These are phyloP conservation scores for Daldinia sp. DNA, from an alignment of 2,329 filamentous ascomycete genomes.

Conservation along the genomic window DNA sequence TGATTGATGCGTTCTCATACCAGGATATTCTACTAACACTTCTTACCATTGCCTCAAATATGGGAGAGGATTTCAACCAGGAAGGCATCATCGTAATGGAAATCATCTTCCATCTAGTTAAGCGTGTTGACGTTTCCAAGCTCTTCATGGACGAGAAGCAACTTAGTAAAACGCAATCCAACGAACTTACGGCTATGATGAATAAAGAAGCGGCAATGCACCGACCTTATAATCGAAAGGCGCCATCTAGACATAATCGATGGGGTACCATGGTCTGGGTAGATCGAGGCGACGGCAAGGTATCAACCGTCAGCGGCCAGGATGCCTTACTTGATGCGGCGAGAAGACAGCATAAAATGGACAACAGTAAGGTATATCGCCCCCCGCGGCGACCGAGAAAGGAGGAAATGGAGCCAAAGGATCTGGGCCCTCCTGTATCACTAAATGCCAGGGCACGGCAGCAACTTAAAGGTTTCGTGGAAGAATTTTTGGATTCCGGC, in stretches of 20 bases:
- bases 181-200: conserved; percentile 78
- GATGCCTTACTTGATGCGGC: conserved; percentile 79
- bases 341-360: conserved; percentile 84
- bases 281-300: conserved; percentile 82
- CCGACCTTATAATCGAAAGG: conserved; percentile 76
- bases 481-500: conserved; percentile 92
- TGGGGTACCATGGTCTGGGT: conserved; percentile 99
- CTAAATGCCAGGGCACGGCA: conserved; percentile 78
- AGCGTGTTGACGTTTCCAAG: conserved; percentile 83
- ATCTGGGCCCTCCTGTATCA: conserved; percentile 77
- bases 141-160: conserved; percentile 85
- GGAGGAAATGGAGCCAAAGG: conserved; percentile 70
- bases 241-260: conserved; percentile 86
- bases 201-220: conserved; percentile 86
- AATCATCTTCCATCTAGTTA: conserved; percentile 89
- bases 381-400: conserved; percentile 73
- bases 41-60: conserved; percentile 87
- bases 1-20: conserved; percentile 86
- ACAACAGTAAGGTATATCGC: conserved; percentile 88
- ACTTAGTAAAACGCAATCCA: conserved; percentile 70
- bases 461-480: conserved; percentile 81
- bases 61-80: conserved; percentile 89
- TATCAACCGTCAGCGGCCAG: conserved; percentile 88
- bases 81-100: conserved; percentile 93
- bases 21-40: conserved; percentile 91